Evolutionary conservation across 2,329 filamentous ascomycete genomes (phyloP).

Genomic region (Apiospora malaysiana): DNA sequence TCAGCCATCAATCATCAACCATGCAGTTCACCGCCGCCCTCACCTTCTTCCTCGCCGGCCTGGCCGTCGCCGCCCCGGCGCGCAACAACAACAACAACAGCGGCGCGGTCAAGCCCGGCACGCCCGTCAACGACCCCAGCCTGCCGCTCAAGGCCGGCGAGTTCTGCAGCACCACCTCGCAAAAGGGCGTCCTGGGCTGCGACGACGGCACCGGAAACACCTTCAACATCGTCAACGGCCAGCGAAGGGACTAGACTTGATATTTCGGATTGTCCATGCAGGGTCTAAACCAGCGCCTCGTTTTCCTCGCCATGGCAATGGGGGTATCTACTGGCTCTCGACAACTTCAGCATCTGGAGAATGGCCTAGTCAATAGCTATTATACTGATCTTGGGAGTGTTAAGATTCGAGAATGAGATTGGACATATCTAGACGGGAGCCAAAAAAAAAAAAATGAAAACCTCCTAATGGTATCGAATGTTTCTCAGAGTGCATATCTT

Average conservation of each 20-base stretch:
- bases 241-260: background rate
- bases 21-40: constrained; percentile 9
- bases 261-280: too few relatives aligned
- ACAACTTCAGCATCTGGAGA: too few relatives aligned
- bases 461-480: too few relatives aligned
- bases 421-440: too few relatives aligned
- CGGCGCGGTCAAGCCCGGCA: background rate
- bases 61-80: constrained; percentile 7
- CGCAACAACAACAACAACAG: background rate
- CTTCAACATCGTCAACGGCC: constrained; percentile 15
- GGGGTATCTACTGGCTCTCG: too few relatives aligned
- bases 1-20: background rate
- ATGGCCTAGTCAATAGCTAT: too few relatives aligned
- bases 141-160: constrained; percentile 11
- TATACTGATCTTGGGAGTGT: too few relatives aligned
- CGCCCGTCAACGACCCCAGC: constrained; percentile 9
- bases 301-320: too few relatives aligned
- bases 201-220: constrained; percentile 6
- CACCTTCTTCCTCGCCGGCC: background rate
- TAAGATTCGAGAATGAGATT: too few relatives aligned
- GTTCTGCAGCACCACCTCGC: constrained; percentile 18
- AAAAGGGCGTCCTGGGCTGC: constrained; percentile 5
- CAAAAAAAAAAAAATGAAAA: too few relatives aligned
- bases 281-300: background rate
- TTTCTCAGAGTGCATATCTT: too few relatives aligned